Percentiles rank a stretch among this genome's conserved stretches.
phyloP scores from a whole-genome alignment of 2,329 filamentous ascomycete species.

The Sarocladium kiliense region DNA sequence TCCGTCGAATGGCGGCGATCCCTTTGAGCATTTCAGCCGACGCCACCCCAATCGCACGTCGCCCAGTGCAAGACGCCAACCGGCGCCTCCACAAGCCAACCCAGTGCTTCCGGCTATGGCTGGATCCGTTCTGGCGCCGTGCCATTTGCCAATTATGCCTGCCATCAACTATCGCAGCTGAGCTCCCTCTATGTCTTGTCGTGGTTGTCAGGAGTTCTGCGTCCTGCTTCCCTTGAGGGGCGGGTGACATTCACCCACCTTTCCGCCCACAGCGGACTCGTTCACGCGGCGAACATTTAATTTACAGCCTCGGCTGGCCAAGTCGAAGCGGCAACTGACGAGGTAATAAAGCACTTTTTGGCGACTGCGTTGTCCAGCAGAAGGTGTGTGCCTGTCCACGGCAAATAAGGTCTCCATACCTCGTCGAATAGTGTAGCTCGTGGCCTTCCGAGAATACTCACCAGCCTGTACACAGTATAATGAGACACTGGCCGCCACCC shows the following conservation, averaged over 20 bases:
- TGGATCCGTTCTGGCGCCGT: constrained; percentile 2
- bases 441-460: not conserved
- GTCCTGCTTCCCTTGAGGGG: not conserved
- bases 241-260: not conserved
- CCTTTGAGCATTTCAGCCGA: constrained; percentile 6
- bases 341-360: no score
- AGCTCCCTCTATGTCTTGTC: not conserved
- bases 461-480: not conserved
- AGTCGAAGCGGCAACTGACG: no score
- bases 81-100: not conserved
- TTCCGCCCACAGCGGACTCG: not conserved
- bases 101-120: constrained; percentile 3
- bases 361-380: no score
- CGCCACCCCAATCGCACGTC: constrained; percentile 3
- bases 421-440: not conserved
- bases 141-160: not conserved
- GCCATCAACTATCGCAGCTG: not conserved
- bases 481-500: not conserved
- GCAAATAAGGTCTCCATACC: not conserved
- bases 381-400: not conserved
- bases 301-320: not conserved
- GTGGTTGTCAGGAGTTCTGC: not conserved
- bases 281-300: not conserved
- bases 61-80: constrained; percentile 1
- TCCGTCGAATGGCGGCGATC: constrained; percentile 6